phyloP scores from a whole-genome alignment of 1,139 yeast genomes.

The Geotrichum cucujoidarum region DNA sequence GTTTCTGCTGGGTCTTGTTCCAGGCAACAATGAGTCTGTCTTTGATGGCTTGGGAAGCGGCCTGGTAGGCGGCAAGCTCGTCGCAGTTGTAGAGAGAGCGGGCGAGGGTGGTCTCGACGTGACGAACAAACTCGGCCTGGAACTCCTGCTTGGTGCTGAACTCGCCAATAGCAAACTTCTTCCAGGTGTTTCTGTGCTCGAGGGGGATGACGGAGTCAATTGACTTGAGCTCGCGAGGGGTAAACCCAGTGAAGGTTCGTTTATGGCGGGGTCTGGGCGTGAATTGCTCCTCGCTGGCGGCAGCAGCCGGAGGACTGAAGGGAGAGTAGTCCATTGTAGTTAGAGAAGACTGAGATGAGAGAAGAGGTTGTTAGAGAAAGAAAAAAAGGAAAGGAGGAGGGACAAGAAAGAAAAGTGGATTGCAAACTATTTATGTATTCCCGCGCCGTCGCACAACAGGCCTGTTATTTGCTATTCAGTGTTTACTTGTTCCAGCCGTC shows the following conservation, averaged over 20 bases:
- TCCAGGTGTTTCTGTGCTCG: constrained; percentile 72
- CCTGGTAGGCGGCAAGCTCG: constrained; percentile 87
- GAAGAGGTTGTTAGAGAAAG: neutral
- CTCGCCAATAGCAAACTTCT: constrained; percentile 52
- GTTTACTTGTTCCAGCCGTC: too few species aligned
- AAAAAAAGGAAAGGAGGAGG: neutral
- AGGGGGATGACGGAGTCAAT: constrained; percentile 80
- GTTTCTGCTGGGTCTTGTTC: constrained; percentile 90
- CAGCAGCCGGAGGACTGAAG: constrained; percentile 13
- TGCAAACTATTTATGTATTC: too few species aligned
- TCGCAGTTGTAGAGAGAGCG: constrained; percentile 90
- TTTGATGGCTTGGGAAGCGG: constrained; percentile 71
- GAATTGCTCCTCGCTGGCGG: constrained; percentile 10
- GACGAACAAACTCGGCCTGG: constrained; percentile 67
- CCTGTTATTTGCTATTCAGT: too few species aligned
- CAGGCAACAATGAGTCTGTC: constrained; percentile 80
- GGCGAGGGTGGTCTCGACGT: constrained; percentile 86
- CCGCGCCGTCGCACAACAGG: too few species aligned
- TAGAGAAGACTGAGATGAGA: neutral
- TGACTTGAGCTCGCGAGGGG: constrained; percentile 81
- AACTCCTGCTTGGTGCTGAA: constrained; percentile 55
- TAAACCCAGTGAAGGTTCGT: constrained; percentile 83
- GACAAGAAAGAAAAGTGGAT: neutral
- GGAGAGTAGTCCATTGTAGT: constrained; percentile 13
- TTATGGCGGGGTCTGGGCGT: constrained; percentile 29